Evolutionary conservation across 1,284 basidiomycete genomes (phyloP).

Genomic region (Marasmius sp.): DNA sequence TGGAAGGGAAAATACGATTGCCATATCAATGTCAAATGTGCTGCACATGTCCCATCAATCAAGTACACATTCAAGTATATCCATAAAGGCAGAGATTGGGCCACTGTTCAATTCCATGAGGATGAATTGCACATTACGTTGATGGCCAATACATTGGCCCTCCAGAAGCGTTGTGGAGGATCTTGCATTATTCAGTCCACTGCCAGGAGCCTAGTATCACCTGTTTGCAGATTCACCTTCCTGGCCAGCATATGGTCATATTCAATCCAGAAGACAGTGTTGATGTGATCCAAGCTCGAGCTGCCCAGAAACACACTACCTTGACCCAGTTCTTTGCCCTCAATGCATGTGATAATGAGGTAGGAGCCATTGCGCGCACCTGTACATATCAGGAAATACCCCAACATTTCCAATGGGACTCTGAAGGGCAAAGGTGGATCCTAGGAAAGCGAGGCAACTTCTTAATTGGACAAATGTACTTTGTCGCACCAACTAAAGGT

Average conservation of each 20-base stretch:
- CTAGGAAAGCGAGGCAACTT: conserved; percentile 19
- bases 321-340: conserved; percentile 42
- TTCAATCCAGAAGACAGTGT: conserved; percentile 31
- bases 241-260: conserved; percentile 32
- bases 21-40: conserved; percentile 46
- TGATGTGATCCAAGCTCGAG: conserved; percentile 23
- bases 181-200: conserved; percentile 34
- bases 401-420: conserved; percentile 22
- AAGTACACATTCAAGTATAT: conserved; percentile 47
- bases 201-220: conserved; percentile 32
- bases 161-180: conserved; percentile 28
- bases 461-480: conserved; percentile 39
- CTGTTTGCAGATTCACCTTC: conserved; percentile 38
- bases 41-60: conserved; percentile 17
- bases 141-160: conserved; percentile 32
- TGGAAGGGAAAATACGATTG: conserved; percentile 31
- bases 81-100: conserved; percentile 39
- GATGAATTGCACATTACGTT: conserved; percentile 24
- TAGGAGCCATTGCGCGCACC: conserved; percentile 26
- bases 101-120: conserved; percentile 17
- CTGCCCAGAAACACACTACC: conserved; percentile 23
- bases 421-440: conserved; percentile 25
- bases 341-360: conserved; percentile 28
- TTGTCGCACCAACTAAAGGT: conserved; percentile 29
- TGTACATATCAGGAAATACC: conserved; percentile 44